These are phyloP conservation scores for Fusarium decemcellulare DNA, from an alignment of 2,329 filamentous ascomycete species.

Conservation along the genomic window DNA sequence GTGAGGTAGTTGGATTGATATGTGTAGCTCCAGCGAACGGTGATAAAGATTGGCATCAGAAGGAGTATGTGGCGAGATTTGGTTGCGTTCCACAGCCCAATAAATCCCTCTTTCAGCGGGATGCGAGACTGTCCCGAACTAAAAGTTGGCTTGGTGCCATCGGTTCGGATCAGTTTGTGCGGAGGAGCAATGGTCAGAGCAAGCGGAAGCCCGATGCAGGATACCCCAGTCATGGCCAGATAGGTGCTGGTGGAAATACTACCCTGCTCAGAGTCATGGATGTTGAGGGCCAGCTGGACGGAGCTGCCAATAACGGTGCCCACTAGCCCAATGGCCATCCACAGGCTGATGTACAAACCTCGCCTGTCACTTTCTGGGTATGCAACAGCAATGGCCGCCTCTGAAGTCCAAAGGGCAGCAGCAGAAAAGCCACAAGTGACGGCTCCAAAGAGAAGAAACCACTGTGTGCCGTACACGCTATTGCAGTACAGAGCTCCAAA, in stretches of 20 bases:
- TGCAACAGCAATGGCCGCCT: slow-evolving; percentile 59
- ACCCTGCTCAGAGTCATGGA: background rate
- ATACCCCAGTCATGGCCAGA: background rate
- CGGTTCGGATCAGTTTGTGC: background rate
- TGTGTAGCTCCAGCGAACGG: background rate
- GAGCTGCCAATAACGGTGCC: slow-evolving; percentile 1
- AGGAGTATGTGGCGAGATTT: background rate
- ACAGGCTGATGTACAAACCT: slow-evolving; percentile 2
- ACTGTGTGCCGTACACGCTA: slow-evolving; percentile 57
- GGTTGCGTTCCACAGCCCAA: background rate
- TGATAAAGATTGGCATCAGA: slow-evolving; percentile 5
- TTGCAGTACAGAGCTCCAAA: slow-evolving; percentile 60
- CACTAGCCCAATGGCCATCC: background rate
- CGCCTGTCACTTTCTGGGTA: slow-evolving; percentile 70
- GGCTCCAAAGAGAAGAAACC: slow-evolving; percentile 59
- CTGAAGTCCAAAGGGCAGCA: slow-evolving; percentile 52
- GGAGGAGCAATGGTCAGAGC: background rate
- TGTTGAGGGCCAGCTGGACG: slow-evolving; percentile 1
- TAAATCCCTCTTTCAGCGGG: background rate
- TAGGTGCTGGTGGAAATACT: background rate
- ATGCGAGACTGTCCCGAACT: background rate
- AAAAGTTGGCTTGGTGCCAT: slow-evolving; percentile 2
- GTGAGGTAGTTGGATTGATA: background rate
- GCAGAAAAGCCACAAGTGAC: slow-evolving; percentile 56
- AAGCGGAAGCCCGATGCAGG: background rate